Conservation (phyloP, 2,329 filamentous ascomycete species). For the Neophaeococcomyces aloes region DNA sequence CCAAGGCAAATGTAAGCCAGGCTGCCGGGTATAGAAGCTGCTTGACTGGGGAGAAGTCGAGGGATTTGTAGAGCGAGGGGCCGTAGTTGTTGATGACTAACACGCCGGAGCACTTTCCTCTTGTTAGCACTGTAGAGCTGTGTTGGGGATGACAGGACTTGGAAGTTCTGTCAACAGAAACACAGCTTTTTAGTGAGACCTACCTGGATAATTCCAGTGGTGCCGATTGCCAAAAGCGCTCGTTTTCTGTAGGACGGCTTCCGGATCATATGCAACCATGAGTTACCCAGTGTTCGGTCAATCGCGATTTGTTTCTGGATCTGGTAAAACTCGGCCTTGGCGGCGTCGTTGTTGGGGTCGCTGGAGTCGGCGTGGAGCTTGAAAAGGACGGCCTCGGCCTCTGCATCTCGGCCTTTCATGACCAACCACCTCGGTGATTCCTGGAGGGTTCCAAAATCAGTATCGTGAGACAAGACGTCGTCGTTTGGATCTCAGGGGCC, state of each 20-base stretch:
- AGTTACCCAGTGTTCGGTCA: constrained; percentile 14
- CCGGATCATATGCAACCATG: constrained; percentile 15
- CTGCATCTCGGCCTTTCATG: constrained; percentile 9
- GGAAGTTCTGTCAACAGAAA: too few species aligned
- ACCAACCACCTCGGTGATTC: constrained; percentile 15
- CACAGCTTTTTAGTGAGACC: too few species aligned
- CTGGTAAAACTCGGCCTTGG: constrained; percentile 33
- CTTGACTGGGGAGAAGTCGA: constrained; percentile 32
- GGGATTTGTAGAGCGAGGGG: constrained; percentile 34
- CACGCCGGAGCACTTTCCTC: constrained; percentile 35
- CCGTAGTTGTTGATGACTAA: constrained; percentile 40
- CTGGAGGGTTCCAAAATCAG: too few species aligned
- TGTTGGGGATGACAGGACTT: too few species aligned
- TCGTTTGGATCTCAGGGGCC: too few species aligned
- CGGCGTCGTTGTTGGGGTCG: constrained; percentile 22
- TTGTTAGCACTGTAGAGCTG: too few species aligned
- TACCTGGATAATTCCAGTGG: constrained; percentile 17
- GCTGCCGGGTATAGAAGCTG: constrained; percentile 18
- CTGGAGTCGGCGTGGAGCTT: constrained; percentile 29
- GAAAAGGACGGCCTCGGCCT: constrained; percentile 24
- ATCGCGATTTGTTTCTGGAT: constrained; percentile 17
- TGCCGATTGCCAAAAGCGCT: constrained; percentile 13
- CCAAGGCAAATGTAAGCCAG: constrained; percentile 13
- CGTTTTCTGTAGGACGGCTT: constrained; percentile 17
- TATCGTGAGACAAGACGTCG: too few species aligned